Conservation (phyloP, 345 rosid genomes). For the Mallotus nudiflorus region DNA sequence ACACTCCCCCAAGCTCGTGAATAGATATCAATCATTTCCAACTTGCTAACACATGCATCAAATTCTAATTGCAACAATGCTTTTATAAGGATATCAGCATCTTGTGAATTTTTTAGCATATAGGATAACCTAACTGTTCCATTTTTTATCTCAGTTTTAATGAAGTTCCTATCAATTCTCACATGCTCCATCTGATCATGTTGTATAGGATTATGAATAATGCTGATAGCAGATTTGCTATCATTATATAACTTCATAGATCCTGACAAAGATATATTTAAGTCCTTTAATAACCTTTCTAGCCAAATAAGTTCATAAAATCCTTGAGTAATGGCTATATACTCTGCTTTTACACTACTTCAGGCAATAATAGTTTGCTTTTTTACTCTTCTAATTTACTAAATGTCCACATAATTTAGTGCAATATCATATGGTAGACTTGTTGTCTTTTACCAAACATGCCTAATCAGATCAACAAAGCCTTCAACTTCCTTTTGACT, state of each 20-base stretch:
- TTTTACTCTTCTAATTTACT: neutral
- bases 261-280: neutral
- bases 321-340: neutral
- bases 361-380: neutral
- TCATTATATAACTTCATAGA: neutral
- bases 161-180: neutral
- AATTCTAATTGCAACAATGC: neutral
- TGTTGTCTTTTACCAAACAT: neutral
- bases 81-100: neutral
- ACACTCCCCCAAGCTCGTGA: constrained; percentile 2
- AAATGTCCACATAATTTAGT: neutral
- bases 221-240: too few relatives aligned
- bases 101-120: neutral
- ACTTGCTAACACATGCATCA: neutral
- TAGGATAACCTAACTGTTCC: neutral
- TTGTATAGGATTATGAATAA: neutral
- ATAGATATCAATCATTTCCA: constrained; percentile 1
- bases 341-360: neutral
- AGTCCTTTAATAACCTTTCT: neutral
- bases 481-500: neutral
- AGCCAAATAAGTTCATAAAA: neutral
- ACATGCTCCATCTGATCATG: neutral
- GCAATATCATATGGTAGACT: neutral
- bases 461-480: neutral
- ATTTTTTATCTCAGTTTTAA: neutral